phyloP scores from a whole-genome alignment of 331 rosid species.

The Telfairia occidentalis region DNA sequence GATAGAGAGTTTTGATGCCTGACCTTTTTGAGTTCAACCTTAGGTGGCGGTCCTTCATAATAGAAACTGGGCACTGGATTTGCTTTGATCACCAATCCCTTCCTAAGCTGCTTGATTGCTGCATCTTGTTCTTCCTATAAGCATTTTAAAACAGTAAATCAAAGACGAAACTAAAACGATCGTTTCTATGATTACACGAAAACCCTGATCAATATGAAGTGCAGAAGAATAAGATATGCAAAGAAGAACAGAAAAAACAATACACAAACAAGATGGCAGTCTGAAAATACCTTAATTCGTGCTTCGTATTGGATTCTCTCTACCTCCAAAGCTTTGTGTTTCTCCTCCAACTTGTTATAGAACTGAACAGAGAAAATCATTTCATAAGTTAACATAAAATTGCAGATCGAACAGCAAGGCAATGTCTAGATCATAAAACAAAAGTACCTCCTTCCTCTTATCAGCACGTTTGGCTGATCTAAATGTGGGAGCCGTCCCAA shows the following conservation, averaged over 20 bases:
- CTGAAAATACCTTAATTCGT: constrained; percentile 50
- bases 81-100: constrained; percentile 75
- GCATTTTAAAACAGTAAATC: constrained; percentile 9
- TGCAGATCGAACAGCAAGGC: neutral
- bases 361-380: constrained; percentile 37
- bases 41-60: constrained; percentile 83
- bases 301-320: constrained; percentile 68
- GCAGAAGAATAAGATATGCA: neutral
- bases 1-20: neutral
- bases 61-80: constrained; percentile 93
- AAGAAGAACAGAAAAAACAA: neutral
- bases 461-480: constrained; percentile 52
- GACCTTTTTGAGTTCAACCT: constrained; percentile 78
- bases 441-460: constrained; percentile 76
- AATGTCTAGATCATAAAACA: constrained; percentile 3
- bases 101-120: constrained; percentile 73
- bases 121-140: constrained; percentile 92
- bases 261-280: neutral
- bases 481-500: constrained; percentile 79
- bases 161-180: neutral
- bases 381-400: constrained; percentile 8
- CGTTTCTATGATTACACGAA: neutral
- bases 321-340: constrained; percentile 73
- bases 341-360: constrained; percentile 80
- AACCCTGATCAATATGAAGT: neutral